These are phyloP conservation scores for Chrysanthemum makinoi DNA, from an alignment of 129 eudicot genomes.

Conservation along the genomic window DNA sequence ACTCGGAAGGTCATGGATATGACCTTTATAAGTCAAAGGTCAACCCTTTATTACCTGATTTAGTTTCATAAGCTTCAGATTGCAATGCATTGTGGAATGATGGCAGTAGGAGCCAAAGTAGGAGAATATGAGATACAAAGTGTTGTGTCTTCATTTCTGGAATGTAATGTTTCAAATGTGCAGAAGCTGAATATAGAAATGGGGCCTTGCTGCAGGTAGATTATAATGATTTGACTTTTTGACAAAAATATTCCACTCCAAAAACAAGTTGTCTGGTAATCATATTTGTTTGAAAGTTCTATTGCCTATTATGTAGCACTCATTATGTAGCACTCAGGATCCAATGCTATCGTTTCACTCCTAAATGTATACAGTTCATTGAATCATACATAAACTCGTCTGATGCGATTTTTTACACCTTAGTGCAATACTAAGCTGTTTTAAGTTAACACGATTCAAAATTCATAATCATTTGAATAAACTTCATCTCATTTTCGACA, in stretches of 20 bases:
- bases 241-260: conserved; percentile 5
- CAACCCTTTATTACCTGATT: conserved; percentile 32
- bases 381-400: background rate
- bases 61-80: conserved; percentile 28
- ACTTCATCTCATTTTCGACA: too few species aligned
- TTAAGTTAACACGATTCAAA: background rate
- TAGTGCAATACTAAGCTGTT: too few species aligned
- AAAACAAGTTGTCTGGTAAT: conserved; percentile 28
- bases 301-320: conserved; percentile 25
- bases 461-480: too few species aligned
- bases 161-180: conserved; percentile 21
- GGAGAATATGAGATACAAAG: conserved; percentile 30
- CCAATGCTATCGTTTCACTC: conserved; percentile 30
- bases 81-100: conserved; percentile 13
- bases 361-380: background rate
- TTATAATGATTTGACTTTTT: conserved; percentile 13
- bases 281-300: conserved; percentile 38
- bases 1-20: background rate
- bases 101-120: conserved; percentile 30
- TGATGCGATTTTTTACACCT: too few species aligned
- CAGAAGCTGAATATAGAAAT: conserved; percentile 18
- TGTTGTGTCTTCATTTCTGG: conserved; percentile 32
- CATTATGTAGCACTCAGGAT: conserved; percentile 33
- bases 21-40: background rate
- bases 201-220: conserved; percentile 9